These are phyloP conservation scores for Schwanniomyces pseudopolymorphus DNA, from an alignment of 805 yeast genomes.

Conservation along the genomic window DNA sequence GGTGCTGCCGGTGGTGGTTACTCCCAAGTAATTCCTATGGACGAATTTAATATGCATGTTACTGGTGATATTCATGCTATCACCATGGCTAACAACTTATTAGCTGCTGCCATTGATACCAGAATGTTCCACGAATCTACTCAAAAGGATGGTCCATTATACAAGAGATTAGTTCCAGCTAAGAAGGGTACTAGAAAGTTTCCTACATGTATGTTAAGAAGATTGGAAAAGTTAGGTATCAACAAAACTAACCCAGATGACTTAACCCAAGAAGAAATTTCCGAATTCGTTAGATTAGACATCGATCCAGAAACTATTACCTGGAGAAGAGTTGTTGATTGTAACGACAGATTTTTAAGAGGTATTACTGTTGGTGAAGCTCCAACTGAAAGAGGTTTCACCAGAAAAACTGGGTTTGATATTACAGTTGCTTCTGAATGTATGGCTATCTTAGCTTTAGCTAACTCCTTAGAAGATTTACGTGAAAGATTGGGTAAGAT, in stretches of 20 bases:
- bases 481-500: conserved; percentile 73
- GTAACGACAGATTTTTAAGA: conserved; percentile 77
- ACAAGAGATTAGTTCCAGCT: conserved; percentile 71
- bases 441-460: conserved; percentile 81
- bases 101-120: conserved; percentile 85
- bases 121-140: conserved; percentile 83
- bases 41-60: conserved; percentile 81
- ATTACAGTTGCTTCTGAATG: conserved; percentile 83
- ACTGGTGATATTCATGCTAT: conserved; percentile 88
- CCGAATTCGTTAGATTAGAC: conserved; percentile 65
- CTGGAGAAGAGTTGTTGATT: conserved; percentile 82
- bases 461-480: conserved; percentile 68
- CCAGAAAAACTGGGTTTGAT: conserved; percentile 76
- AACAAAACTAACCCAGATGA: conserved; percentile 69
- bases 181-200: conserved; percentile 70
- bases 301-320: conserved; percentile 79
- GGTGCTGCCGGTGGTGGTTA: conserved; percentile 93
- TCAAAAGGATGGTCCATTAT: conserved; percentile 70
- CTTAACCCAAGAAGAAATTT: conserved; percentile 66
- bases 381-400: conserved; percentile 74
- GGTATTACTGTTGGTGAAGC: conserved; percentile 80
- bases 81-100: conserved; percentile 74
- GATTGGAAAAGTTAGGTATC: conserved; percentile 69
- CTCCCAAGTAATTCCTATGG: conserved; percentile 87
- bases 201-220: conserved; percentile 63